Percentiles rank a stretch among this genome's conserved stretches.
Evolutionary conservation across 2,329 filamentous ascomycete genomes (phyloP).

Genomic region (Talaromyces amestolkiae): DNA sequence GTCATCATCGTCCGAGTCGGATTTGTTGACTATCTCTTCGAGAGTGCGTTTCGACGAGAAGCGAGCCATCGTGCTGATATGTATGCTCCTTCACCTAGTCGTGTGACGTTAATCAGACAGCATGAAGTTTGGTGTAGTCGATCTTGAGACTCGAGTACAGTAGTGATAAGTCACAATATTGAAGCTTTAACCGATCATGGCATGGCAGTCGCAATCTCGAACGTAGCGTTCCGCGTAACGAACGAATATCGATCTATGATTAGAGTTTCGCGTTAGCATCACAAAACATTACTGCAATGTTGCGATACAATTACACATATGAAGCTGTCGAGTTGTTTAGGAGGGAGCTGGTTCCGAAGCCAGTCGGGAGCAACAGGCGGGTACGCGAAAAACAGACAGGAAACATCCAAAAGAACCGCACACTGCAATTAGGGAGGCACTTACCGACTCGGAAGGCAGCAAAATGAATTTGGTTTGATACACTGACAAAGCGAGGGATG

Average conservation of each 20-base stretch:
- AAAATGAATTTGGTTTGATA: background rate
- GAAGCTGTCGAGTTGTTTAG: background rate
- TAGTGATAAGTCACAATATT: background rate
- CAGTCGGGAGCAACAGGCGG: constrained; percentile 5
- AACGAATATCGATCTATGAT: background rate
- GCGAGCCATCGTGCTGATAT: constrained; percentile 31
- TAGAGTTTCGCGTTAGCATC: background rate
- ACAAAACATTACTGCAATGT: background rate
- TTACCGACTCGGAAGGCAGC: background rate
- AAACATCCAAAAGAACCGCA: background rate
- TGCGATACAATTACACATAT: background rate
- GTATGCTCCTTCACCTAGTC: background rate
- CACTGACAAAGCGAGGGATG: background rate
- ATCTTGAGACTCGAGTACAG: background rate
- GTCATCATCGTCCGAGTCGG: constrained; percentile 47
- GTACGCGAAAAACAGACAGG: constrained; percentile 7
- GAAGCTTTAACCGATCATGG: background rate
- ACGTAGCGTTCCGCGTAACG: background rate
- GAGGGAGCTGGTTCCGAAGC: background rate
- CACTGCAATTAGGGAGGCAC: background rate
- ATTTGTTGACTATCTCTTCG: constrained; percentile 44
- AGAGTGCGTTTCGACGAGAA: constrained; percentile 38
- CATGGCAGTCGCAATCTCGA: background rate
- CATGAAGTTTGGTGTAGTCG: background rate
- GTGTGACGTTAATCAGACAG: background rate